These are phyloP conservation scores for Hymenoscyphus infarciens DNA, from an alignment of 2,329 filamentous ascomycete genomes.

Conservation along the genomic window DNA sequence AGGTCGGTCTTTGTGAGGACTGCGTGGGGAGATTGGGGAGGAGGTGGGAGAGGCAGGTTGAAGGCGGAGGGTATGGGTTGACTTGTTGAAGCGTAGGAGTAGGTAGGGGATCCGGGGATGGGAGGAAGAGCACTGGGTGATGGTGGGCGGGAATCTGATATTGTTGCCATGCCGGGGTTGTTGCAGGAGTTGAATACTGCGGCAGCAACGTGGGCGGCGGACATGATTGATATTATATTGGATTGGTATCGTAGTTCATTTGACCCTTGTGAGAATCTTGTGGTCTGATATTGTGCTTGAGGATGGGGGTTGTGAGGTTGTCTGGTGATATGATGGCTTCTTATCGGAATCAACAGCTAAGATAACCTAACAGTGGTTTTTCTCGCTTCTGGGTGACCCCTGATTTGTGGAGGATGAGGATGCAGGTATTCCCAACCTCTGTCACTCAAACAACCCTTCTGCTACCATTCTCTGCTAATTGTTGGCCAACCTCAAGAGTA, in stretches of 20 bases:
- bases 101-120: slow-evolving; percentile 60
- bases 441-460: not conserved
- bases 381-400: slow-evolving; percentile 9
- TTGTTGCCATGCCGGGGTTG: slow-evolving; percentile 17
- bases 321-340: slow-evolving; percentile 14
- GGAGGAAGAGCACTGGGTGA: slow-evolving; percentile 56
- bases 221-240: not conserved
- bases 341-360: slow-evolving; percentile 22
- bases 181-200: slow-evolving; percentile 1
- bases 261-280: not conserved
- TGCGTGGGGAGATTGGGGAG: slow-evolving; percentile 53
- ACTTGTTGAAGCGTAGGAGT: slow-evolving; percentile 60
- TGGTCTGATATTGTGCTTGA: not conserved
- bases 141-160: slow-evolving; percentile 32
- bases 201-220: slow-evolving; percentile 8
- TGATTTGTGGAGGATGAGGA: not conserved
- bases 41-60: slow-evolving; percentile 58
- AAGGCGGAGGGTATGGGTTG: slow-evolving; percentile 54
- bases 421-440: slow-evolving; percentile 1
- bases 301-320: slow-evolving; percentile 7
- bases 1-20: slow-evolving; percentile 62
- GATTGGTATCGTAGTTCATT: not conserved
- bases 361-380: slow-evolving; percentile 13
- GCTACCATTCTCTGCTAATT: not conserved
- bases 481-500: not conserved